A percentile compares a stretch with the other conserved stretches of the same genome.
These are phyloP conservation scores for Diaporthe amygdali DNA, from an alignment of 2,329 filamentous ascomycete species.

Conservation along the genomic window DNA sequence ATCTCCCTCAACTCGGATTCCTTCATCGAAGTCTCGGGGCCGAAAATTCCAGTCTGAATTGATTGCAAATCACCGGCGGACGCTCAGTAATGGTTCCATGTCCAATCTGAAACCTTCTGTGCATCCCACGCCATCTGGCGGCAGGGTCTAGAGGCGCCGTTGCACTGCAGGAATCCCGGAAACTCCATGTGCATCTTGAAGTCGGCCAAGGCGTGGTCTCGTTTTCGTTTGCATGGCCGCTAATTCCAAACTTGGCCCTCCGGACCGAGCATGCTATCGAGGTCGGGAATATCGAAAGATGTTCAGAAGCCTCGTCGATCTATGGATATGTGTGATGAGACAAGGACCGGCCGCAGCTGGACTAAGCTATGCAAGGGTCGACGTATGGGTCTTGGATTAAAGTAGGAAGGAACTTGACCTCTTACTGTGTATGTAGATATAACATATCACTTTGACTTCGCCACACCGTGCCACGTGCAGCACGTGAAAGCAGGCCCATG, in stretches of 20 bases:
- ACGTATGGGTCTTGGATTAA: neutral
- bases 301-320: neutral
- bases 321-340: neutral
- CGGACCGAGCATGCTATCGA: neutral
- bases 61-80: neutral
- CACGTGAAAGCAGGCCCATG: neutral
- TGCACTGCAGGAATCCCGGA: neutral
- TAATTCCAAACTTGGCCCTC: neutral
- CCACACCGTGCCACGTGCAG: neutral
- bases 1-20: neutral
- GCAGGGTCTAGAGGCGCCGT: neutral
- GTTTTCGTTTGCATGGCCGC: neutral
- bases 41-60: neutral
- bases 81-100: neutral
- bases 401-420: neutral
- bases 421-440: neutral
- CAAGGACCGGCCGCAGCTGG: neutral
- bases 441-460: neutral
- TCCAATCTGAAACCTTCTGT: neutral
- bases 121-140: constrained; percentile 2
- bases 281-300: neutral
- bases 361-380: neutral
- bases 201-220: neutral
- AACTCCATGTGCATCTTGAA: neutral
- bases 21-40: constrained; percentile 2